These are phyloP conservation scores for Aspergillus niger DNA, from an alignment of 2,329 filamentous ascomycete species.

Conservation along the genomic window DNA sequence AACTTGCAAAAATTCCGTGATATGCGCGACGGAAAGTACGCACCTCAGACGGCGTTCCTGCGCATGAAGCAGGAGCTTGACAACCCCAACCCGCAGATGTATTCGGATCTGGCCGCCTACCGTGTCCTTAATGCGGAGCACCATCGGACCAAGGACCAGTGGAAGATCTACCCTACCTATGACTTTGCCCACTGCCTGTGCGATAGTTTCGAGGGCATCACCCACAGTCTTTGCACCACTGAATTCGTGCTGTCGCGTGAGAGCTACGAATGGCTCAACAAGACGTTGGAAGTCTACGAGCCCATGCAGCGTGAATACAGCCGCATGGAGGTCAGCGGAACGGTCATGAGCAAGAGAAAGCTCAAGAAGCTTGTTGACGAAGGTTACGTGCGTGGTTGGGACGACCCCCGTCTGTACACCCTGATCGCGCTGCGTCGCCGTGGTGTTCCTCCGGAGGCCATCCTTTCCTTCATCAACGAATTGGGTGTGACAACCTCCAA, in stretches of 20 bases:
- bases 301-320: conserved; percentile 91
- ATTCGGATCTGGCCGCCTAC: conserved; percentile 84
- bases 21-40: conserved; percentile 91
- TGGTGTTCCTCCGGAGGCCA: conserved; percentile 83
- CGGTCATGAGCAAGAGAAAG: conserved; percentile 83
- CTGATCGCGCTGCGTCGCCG: conserved; percentile 79
- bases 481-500: conserved; percentile 83
- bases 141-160: conserved; percentile 71
- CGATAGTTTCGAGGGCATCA: conserved; percentile 89
- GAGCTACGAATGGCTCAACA: conserved; percentile 89
- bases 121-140: conserved; percentile 66
- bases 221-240: conserved; percentile 88
- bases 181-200: conserved; percentile 71
- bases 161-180: conserved; percentile 94
- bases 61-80: conserved; percentile 85
- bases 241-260: conserved; percentile 84
- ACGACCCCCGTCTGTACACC: conserved; percentile 88
- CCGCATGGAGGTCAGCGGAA: conserved; percentile 77
- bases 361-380: conserved; percentile 77
- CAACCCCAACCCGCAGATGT: conserved; percentile 89
- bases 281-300: conserved; percentile 77
- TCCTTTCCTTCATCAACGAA: conserved; percentile 87
- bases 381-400: conserved; percentile 81
- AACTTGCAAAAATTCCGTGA: conserved; percentile 70
- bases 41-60: conserved; percentile 77